phyloP scores from a whole-genome alignment of 2,329 filamentous ascomycete species.

The Alternaria solani region DNA sequence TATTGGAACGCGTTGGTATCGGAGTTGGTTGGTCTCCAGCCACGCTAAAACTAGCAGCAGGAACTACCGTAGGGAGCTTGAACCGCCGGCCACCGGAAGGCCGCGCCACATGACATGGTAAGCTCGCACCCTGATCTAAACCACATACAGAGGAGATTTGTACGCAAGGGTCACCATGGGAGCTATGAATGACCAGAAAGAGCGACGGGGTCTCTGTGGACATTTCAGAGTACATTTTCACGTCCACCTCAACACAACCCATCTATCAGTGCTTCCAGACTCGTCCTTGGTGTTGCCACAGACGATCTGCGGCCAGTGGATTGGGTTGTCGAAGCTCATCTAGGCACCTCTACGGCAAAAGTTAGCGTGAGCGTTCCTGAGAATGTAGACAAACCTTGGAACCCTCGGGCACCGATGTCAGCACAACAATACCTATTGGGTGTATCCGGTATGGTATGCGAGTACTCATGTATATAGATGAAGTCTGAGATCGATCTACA shows the following conservation, averaged over 20 bases:
- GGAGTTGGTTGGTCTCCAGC: neutral
- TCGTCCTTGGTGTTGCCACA: neutral
- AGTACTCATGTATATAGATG: too few species aligned
- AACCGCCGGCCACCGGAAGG: neutral
- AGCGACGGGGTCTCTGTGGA: neutral
- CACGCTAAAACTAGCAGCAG: neutral
- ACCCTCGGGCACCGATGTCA: too few species aligned
- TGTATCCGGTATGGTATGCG: too few species aligned
- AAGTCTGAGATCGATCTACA: too few species aligned
- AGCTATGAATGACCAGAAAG: neutral
- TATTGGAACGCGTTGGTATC: neutral
- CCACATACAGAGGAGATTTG: neutral
- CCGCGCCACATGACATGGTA: neutral
- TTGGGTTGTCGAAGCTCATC: neutral
- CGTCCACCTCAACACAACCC: neutral
- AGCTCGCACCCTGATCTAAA: neutral
- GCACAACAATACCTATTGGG: too few species aligned
- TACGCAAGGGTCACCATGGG: neutral
- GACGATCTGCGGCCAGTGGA: neutral
- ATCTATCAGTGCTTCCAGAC: neutral
- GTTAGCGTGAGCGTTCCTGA: neutral
- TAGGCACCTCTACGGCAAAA: neutral
- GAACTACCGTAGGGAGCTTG: neutral
- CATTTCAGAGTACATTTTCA: neutral
- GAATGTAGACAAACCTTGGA: neutral